Percentiles rank a stretch among this genome's conserved stretches.
These are phyloP conservation scores for Scytalidium sp. DNA, from an alignment of 2,329 filamentous ascomycete species.

Conservation along the genomic window DNA sequence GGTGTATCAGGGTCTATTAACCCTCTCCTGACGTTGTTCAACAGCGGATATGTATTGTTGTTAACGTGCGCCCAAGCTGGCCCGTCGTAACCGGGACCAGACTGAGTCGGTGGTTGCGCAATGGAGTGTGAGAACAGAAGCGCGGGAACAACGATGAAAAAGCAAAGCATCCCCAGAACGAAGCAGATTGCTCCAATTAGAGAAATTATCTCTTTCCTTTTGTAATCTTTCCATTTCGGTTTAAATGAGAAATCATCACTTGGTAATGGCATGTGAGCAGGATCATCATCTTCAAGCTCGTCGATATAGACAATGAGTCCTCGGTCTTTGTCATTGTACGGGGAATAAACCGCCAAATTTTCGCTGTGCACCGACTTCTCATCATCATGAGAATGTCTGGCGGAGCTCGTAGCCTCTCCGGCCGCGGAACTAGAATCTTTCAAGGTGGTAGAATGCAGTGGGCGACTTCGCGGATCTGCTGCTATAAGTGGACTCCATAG, in stretches of 20 bases:
- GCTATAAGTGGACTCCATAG: neutral
- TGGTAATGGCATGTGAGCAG: constrained; percentile 48
- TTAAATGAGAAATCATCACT: constrained; percentile 43
- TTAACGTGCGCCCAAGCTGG: constrained; percentile 44
- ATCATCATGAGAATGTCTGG: constrained; percentile 23
- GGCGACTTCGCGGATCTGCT: neutral
- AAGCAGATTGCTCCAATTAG: constrained; percentile 36
- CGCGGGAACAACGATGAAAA: constrained; percentile 49
- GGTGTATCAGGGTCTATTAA: constrained; percentile 53
- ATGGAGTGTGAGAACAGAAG: constrained; percentile 37
- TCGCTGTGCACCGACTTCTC: constrained; percentile 40
- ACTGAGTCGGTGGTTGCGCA: constrained; percentile 31
- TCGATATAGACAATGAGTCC: constrained; percentile 41
- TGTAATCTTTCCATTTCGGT: constrained; percentile 39
- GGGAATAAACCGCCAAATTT: constrained; percentile 41
- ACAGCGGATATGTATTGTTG: constrained; percentile 40
- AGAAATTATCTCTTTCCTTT: constrained; percentile 38
- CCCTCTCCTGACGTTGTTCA: constrained; percentile 43
- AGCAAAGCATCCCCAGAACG: constrained; percentile 41
- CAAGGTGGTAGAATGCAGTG: constrained; percentile 1
- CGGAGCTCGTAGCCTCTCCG: constrained; percentile 15
- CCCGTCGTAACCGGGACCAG: constrained; percentile 25
- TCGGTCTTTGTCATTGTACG: constrained; percentile 36
- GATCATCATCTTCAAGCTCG: constrained; percentile 50
- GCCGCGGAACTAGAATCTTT: constrained; percentile 10